These are phyloP conservation scores for Pichia sp. DNA, from an alignment of 1,139 yeast species.

Conservation along the genomic window DNA sequence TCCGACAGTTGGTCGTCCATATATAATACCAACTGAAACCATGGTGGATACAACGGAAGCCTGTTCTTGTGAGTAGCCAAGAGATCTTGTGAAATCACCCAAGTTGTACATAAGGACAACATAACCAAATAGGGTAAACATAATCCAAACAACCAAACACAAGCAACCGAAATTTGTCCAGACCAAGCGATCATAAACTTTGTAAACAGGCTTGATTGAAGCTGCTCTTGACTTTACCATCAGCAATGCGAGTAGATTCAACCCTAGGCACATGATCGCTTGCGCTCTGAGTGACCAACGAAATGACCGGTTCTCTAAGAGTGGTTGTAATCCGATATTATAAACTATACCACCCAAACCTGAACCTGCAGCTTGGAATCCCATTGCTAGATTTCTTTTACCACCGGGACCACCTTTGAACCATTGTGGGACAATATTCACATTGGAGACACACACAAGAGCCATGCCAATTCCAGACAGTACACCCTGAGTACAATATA, in stretches of 20 bases:
- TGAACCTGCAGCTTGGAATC: constrained; percentile 52
- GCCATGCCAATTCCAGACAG: constrained; percentile 48
- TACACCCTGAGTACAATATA: constrained; percentile 49
- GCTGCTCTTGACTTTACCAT: constrained; percentile 23
- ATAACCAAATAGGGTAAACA: constrained; percentile 40
- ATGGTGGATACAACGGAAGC: constrained; percentile 40
- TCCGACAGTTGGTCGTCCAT: constrained; percentile 39
- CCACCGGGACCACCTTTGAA: constrained; percentile 36
- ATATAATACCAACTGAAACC: constrained; percentile 36
- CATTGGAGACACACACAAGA: constrained; percentile 44
- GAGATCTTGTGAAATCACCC: constrained; percentile 38
- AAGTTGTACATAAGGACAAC: constrained; percentile 39
- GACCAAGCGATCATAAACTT: constrained; percentile 30
- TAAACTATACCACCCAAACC: constrained; percentile 62
- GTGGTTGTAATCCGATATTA: constrained; percentile 40
- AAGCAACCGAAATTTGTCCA: constrained; percentile 31
- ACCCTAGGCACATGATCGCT: constrained; percentile 40
- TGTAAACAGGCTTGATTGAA: constrained; percentile 32
- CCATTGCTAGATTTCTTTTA: constrained; percentile 52
- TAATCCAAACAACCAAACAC: constrained; percentile 29
- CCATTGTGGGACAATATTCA: constrained; percentile 57
- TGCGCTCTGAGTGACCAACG: constrained; percentile 53
- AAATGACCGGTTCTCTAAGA: constrained; percentile 45
- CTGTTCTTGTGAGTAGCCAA: constrained; percentile 36
- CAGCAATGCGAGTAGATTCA: constrained; percentile 30